phyloP scores from a whole-genome alignment of 805 yeast genomes.

The Komagataella pastoris region DNA sequence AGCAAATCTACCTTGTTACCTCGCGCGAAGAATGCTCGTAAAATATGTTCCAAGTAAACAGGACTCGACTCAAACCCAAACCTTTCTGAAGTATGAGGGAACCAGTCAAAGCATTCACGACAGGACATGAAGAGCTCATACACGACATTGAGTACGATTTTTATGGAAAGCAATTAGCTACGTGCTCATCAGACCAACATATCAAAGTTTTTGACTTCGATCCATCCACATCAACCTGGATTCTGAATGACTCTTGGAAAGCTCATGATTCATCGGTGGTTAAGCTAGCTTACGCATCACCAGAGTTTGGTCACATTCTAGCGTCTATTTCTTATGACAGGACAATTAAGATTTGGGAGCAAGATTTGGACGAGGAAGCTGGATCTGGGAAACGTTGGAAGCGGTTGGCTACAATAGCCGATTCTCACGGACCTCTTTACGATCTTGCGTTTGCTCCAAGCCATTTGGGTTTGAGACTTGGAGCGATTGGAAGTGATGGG shows the following conservation, averaged over 20 bases:
- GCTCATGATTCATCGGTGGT: slow-evolving; percentile 89
- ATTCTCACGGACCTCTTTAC: slow-evolving; percentile 79
- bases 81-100: slow-evolving; percentile 11
- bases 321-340: slow-evolving; percentile 88
- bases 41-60: background rate
- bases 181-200: slow-evolving; percentile 91
- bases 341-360: slow-evolving; percentile 85
- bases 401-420: slow-evolving; percentile 63
- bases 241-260: slow-evolving; percentile 78
- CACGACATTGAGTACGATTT: slow-evolving; percentile 88
- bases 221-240: slow-evolving; percentile 60
- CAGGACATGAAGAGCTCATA: slow-evolving; percentile 88
- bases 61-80: background rate
- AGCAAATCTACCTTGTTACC: background rate
- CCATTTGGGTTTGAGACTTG: slow-evolving; percentile 69
- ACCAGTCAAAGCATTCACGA: slow-evolving; percentile 55
- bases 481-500: slow-evolving; percentile 85
- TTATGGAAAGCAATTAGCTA: slow-evolving; percentile 86
- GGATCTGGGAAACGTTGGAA: slow-evolving; percentile 82
- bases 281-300: slow-evolving; percentile 84
- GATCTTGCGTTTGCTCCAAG: slow-evolving; percentile 85
- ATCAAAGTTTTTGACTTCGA: slow-evolving; percentile 78
- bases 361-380: slow-evolving; percentile 61
- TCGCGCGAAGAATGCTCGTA: background rate
- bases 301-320: slow-evolving; percentile 78